Evolutionary conservation across 192 early-diverging fungal genomes (phyloP).

Genomic region (Podila clonocystis): DNA sequence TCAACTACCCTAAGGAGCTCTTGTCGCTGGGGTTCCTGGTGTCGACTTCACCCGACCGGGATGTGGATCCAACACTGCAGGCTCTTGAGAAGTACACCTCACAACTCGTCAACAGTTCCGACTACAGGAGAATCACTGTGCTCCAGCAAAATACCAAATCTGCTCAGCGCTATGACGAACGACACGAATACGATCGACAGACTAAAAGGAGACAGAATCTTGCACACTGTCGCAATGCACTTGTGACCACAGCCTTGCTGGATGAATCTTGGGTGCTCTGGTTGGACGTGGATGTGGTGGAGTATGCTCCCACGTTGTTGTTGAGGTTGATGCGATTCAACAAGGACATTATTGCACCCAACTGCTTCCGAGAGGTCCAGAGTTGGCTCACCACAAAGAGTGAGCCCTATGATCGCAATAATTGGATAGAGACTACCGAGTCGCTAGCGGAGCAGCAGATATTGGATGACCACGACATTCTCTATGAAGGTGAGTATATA

Average conservation of each 20-base stretch:
- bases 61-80: slow-evolving; percentile 63
- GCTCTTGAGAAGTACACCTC: slow-evolving; percentile 47
- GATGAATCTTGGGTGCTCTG: slow-evolving; percentile 78
- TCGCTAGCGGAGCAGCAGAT: slow-evolving; percentile 57
- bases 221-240: slow-evolving; percentile 70
- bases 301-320: slow-evolving; percentile 68
- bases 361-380: slow-evolving; percentile 58
- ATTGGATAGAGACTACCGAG: slow-evolving; percentile 71
- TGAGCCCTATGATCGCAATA: slow-evolving; percentile 73
- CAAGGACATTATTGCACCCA: slow-evolving; percentile 76
- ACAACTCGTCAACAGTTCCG: background rate
- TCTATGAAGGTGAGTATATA: slow-evolving; percentile 57
- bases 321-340: slow-evolving; percentile 68
- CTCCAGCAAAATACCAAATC: slow-evolving; percentile 70
- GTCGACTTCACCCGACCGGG: slow-evolving; percentile 56
- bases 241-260: slow-evolving; percentile 65
- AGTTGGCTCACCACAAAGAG: slow-evolving; percentile 59
- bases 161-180: slow-evolving; percentile 56
- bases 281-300: slow-evolving; percentile 77
- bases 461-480: slow-evolving; percentile 47
- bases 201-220: slow-evolving; percentile 65
- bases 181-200: slow-evolving; percentile 71
- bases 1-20: slow-evolving; percentile 69
- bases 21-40: slow-evolving; percentile 77
- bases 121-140: slow-evolving; percentile 61